Conservation (phyloP, 192 early-diverging fungal genomes). For the Chytriomyces sp. region DNA sequence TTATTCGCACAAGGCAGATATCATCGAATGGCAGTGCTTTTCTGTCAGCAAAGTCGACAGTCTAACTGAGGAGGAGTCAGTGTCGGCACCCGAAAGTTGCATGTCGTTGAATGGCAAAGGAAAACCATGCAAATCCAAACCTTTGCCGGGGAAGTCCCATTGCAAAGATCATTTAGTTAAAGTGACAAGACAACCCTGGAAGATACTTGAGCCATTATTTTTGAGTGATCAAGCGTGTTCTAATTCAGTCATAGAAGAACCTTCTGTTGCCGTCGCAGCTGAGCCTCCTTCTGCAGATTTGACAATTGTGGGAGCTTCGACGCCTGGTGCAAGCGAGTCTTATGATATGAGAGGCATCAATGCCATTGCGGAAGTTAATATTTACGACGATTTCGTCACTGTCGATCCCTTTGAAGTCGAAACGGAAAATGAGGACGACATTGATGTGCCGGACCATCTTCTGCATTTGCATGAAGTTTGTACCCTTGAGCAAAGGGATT, state of each 20-base stretch:
- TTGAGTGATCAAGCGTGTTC: no score
- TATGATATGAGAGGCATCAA: background rate
- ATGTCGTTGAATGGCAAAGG: conserved; percentile 24
- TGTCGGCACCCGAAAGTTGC: background rate
- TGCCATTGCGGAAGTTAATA: no score
- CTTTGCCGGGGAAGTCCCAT: background rate
- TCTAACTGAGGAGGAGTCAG: background rate
- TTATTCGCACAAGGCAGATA: background rate
- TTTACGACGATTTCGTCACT: background rate
- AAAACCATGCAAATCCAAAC: conserved; percentile 27
- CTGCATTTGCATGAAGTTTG: conserved; percentile 45
- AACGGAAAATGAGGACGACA: conserved; percentile 43
- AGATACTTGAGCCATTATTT: no score
- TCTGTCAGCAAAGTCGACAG: background rate
- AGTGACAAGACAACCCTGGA: background rate
- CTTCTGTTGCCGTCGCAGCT: background rate
- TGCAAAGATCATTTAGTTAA: conserved; percentile 14
- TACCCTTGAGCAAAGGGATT: conserved; percentile 2
- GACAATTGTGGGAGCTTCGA: background rate
- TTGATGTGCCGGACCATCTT: conserved; percentile 32
- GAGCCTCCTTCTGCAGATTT: background rate
- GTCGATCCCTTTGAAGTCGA: conserved; percentile 16
- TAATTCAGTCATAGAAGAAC: no score
- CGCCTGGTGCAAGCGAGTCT: background rate
- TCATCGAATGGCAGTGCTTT: background rate